These are phyloP conservation scores for Pseudognaphalium luteoalbum DNA, from an alignment of 129 eudicot genomes.

Conservation along the genomic window DNA sequence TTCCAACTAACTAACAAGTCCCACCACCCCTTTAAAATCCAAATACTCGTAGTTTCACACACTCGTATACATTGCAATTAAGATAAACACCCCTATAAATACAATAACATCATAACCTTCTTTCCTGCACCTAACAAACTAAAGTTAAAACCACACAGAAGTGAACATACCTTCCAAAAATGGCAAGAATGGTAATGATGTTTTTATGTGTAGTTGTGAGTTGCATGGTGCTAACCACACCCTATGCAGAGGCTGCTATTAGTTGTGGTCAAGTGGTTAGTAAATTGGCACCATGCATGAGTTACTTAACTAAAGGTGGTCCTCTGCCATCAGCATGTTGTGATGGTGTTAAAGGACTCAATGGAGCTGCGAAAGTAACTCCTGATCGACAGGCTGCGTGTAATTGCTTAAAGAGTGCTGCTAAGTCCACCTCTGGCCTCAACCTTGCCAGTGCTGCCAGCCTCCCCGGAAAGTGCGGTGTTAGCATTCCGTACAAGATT, in stretches of 20 bases:
- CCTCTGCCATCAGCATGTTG: not conserved
- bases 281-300: not conserved
- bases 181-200: not conserved
- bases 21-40: no score
- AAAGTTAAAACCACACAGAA: not conserved
- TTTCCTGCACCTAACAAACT: not conserved
- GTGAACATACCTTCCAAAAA: not conserved
- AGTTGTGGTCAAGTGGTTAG: not conserved
- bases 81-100: not conserved
- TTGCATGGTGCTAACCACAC: not conserved
- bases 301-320: not conserved
- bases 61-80: no score
- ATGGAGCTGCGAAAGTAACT: not conserved
- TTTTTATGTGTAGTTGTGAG: not conserved
- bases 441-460: not conserved
- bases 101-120: no score
- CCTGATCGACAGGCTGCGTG: not conserved
- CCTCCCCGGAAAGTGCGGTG: constrained; percentile 1
- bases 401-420: not conserved
- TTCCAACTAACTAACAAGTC: no score
- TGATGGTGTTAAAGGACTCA: not conserved
- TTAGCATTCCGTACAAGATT: not conserved
- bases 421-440: no score
- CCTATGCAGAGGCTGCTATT: not conserved
- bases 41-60: no score